Percentiles rank a stretch among this genome's conserved stretches.
Evolutionary conservation across 2,329 filamentous ascomycete genomes (phyloP).

Genomic region (Claviceps sp.): DNA sequence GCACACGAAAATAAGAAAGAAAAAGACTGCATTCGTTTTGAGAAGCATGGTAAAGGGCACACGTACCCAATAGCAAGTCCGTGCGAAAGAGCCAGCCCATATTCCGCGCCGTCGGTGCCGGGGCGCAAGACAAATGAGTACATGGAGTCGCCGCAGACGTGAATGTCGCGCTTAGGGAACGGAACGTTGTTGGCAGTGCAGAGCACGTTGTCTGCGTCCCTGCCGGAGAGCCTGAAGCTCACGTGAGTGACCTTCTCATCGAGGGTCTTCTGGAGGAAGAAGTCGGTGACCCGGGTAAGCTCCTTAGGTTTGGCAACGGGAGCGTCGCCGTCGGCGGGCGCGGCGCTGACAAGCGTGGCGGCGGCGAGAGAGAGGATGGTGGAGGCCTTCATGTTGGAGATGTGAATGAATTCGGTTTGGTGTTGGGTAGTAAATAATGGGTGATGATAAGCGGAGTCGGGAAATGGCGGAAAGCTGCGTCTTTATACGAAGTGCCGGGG

Average conservation of each 20-base stretch:
- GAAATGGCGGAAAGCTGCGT: background rate
- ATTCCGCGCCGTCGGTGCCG: constrained; percentile 2
- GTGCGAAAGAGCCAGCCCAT: background rate
- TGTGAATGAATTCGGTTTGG: too few species aligned
- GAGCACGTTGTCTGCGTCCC: constrained; percentile 7
- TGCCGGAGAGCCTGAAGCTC: constrained; percentile 11
- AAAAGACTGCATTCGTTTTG: too few species aligned
- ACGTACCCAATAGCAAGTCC: constrained; percentile 11
- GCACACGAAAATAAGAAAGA: too few species aligned
- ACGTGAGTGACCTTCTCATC: constrained; percentile 4
- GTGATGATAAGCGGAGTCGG: too few species aligned
- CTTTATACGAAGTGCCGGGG: too few species aligned
- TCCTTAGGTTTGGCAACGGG: constrained; percentile 6
- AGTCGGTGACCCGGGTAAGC: constrained; percentile 12
- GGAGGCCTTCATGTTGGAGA: background rate
- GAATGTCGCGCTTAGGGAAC: constrained; percentile 3
- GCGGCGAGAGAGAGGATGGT: background rate
- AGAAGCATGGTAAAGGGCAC: too few species aligned
- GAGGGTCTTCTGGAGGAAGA: constrained; percentile 12
- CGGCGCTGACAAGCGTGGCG: background rate
- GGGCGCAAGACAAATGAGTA: constrained; percentile 16
- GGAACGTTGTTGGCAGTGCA: constrained; percentile 8
- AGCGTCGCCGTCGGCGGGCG: background rate
- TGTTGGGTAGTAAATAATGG: too few species aligned
- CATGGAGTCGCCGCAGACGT: constrained; percentile 14